Evolutionary conservation across 768 basidiomycete genomes (phyloP).

Genomic region (Fomitopsis serialis): DNA sequence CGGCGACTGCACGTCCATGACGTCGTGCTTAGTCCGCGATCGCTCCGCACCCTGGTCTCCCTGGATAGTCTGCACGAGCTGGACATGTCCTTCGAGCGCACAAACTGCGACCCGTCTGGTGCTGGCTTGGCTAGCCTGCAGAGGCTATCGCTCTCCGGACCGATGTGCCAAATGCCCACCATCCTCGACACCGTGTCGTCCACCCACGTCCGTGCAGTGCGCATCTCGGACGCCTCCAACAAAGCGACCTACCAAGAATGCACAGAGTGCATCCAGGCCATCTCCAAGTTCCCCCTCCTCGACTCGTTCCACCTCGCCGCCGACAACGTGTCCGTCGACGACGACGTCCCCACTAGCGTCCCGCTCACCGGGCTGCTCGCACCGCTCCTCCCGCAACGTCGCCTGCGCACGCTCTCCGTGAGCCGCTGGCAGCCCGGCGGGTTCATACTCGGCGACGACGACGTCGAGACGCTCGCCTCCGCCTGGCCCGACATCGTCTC

Average conservation of each 20-base stretch:
- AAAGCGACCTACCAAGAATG: background rate
- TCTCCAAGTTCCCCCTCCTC: background rate
- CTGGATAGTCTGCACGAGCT: background rate
- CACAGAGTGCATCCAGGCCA: background rate
- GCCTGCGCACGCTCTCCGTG: background rate
- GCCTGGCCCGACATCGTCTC: background rate
- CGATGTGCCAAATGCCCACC: background rate
- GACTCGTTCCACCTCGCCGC: background rate
- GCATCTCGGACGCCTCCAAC: background rate
- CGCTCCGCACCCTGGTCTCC: background rate
- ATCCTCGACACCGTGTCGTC: background rate
- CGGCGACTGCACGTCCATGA: background rate
- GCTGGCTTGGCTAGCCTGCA: background rate
- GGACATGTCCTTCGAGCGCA: background rate
- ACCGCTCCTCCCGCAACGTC: background rate
- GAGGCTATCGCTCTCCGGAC: background rate
- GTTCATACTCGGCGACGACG: background rate
- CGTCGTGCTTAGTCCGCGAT: background rate
- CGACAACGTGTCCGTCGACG: background rate
- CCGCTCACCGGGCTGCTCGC: conserved; percentile 1
- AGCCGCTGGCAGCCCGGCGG: background rate
- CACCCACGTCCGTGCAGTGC: background rate
- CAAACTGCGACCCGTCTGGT: background rate
- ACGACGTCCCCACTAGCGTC: background rate
- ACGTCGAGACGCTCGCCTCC: background rate